These are phyloP conservation scores for Claviceps lovelessii DNA, from an alignment of 2,329 filamentous ascomycete genomes.

Conservation along the genomic window DNA sequence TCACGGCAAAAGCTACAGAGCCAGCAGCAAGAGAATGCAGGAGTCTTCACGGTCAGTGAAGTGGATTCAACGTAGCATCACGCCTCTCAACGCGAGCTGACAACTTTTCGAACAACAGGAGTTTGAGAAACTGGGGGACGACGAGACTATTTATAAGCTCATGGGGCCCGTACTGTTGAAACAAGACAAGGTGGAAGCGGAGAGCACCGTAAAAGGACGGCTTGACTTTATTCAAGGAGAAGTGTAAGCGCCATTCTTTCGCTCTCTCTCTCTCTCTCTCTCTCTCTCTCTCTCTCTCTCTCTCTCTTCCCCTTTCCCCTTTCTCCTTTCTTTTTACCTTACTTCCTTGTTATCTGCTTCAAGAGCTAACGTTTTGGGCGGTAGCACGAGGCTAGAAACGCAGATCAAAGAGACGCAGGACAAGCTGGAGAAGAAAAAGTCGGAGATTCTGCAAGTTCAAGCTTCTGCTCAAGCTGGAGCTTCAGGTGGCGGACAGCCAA, in stretches of 20 bases:
- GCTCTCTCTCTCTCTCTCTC: neutral
- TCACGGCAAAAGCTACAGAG: conserved; percentile 85
- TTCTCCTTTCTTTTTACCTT: neutral
- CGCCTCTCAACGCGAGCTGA: neutral
- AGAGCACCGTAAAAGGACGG: conserved; percentile 78
- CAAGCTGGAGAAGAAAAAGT: conserved; percentile 44
- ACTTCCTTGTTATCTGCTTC: neutral
- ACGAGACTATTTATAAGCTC: conserved; percentile 89
- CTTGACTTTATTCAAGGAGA: conserved; percentile 88
- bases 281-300: neutral
- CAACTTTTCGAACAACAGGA: conserved; percentile 39
- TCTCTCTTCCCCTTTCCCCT: neutral
- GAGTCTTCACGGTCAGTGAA: conserved; percentile 58
- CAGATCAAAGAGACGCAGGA: conserved; percentile 41
- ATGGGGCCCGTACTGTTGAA: conserved; percentile 86
- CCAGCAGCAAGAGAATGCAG: conserved; percentile 83
- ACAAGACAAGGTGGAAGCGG: conserved; percentile 82
- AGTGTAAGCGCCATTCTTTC: conserved; percentile 47
- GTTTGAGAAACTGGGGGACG: conserved; percentile 63
- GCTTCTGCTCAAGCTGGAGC: conserved; percentile 29
- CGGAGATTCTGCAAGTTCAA: conserved; percentile 44
- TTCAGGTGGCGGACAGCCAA: conserved; percentile 19
- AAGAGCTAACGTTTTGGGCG: conserved; percentile 7
- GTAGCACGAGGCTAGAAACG: conserved; percentile 28
- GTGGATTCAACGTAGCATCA: neutral